Conservation (phyloP, 345 rosid genomes). For the Chamaenerion angustifolium region DNA sequence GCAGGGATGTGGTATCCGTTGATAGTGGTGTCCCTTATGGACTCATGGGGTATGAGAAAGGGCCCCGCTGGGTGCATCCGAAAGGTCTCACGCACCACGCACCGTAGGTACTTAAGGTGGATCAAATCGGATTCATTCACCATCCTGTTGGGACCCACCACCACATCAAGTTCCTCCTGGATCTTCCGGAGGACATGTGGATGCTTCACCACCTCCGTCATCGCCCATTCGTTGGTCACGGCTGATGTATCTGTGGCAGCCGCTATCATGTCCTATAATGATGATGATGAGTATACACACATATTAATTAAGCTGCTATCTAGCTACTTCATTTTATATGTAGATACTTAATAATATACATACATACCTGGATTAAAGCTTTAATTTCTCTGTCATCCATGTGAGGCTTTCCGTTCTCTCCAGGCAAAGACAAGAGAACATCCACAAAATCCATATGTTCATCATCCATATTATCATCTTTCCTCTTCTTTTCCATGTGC, state of each 20-base stretch:
- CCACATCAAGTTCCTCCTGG: constrained; percentile 56
- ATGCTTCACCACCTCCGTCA: constrained; percentile 82
- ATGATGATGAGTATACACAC: too few relatives aligned
- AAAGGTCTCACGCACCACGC: constrained; percentile 88
- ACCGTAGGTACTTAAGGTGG: constrained; percentile 64
- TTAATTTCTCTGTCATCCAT: constrained; percentile 76
- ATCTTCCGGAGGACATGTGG: constrained; percentile 55
- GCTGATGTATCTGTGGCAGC: constrained; percentile 96
- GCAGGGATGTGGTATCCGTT: constrained; percentile 69
- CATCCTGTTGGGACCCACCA: constrained; percentile 55
- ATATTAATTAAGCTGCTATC: too few relatives aligned
- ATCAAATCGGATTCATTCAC: constrained; percentile 53
- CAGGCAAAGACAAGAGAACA: constrained; percentile 66
- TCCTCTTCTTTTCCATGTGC: constrained; percentile 25
- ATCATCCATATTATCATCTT: constrained; percentile 5
- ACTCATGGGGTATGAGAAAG: constrained; percentile 80
- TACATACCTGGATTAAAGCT: constrained; percentile 68
- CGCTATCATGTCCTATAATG: constrained; percentile 77
- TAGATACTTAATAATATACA: background rate
- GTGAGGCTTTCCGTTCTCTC: constrained; percentile 47
- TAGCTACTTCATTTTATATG: too few relatives aligned
- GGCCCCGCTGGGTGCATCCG: constrained; percentile 98
- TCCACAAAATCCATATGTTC: constrained; percentile 72
- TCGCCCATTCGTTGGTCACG: constrained; percentile 93
- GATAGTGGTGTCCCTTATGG: constrained; percentile 49